These are phyloP conservation scores for Cercophora newfieldiana DNA, from an alignment of 495 filamentous ascomycete species.

Conservation along the genomic window DNA sequence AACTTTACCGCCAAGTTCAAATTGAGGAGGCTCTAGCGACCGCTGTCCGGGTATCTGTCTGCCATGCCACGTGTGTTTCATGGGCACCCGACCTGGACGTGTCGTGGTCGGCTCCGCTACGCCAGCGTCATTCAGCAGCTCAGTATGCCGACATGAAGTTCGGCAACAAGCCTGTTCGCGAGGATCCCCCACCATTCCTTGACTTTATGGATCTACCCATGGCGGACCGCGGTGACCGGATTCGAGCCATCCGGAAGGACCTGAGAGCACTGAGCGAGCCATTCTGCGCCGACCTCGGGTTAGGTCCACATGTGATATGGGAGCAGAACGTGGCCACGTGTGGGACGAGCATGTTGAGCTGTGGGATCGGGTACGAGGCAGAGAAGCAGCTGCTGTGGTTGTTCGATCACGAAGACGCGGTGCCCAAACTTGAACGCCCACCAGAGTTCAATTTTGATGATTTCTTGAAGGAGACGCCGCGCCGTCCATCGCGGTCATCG, in stretches of 20 bases:
- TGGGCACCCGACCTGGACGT: neutral
- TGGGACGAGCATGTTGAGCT: neutral
- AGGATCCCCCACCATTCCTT: neutral
- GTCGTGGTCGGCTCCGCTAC: neutral
- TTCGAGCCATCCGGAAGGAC: neutral
- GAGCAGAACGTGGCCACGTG: neutral
- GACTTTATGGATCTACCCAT: neutral
- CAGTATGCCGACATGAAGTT: constrained; percentile 1
- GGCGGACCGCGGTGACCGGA: neutral
- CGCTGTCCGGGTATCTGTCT: neutral
- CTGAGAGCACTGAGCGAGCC: neutral
- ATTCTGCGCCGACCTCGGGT: neutral
- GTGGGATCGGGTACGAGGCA: neutral
- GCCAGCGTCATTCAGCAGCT: neutral
- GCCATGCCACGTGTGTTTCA: neutral
- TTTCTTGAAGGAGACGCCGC: no score
- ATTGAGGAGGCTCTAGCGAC: neutral
- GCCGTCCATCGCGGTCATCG: no score
- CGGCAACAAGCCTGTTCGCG: neutral
- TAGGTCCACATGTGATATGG: neutral
- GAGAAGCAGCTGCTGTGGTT: neutral
- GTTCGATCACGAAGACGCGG: neutral
- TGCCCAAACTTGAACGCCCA: neutral
- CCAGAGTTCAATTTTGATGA: neutral
- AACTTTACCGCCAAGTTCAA: neutral